Evolutionary conservation across 2,329 filamentous ascomycete genomes (phyloP), one percentile per base, ranked within the genome.

Genomic region (Dactylellina sp.): DNA sequence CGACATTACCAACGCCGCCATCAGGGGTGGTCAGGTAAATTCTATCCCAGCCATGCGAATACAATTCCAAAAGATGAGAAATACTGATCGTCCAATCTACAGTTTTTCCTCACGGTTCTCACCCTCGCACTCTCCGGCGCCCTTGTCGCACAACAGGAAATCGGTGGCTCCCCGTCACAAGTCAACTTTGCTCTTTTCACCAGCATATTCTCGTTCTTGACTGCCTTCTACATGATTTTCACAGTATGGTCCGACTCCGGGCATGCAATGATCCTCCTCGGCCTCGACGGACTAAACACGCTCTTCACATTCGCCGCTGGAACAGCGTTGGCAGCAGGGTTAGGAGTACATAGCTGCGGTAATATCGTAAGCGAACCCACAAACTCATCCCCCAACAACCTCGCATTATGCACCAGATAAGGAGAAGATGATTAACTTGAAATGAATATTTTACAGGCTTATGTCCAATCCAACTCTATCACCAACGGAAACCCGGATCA

Each of bases 131-230:
- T 78, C 46, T 55, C 77, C 16, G 76, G 77, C 11, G 76, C 77
- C n/a, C 63, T 78, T 9, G 70, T 78, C 57, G 70, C 76, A 35
- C 76, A 78, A 24, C 77, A 84, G 40, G 81, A 84, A 2, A 82
- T 81, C 68, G 78, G 81, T 59, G 85, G 87, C 79, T 86, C 87
- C 77, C 84, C 86, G 1, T 82, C 85, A 20, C 83, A 87, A 57
- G 82, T 90, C 81, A 86, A 86, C 80, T 86, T 84, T 78, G 77
- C 81, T 75, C 84, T 86, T 79, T 86, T 84, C 75, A 79, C 81
- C 6, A 77, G 82, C 7, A 82, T 82, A 0, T 85, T 85, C 75
- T 81, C 81, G 9, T 81, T 84, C 78, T 64, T 85, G 18, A 80
- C 84, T 2, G 80, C 85, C 5, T 61, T 78, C n/a, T 79, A 85